Evolutionary conservation across 2,329 filamentous ascomycete genomes (phyloP).

Genomic region (Raffaelea albimanens): DNA sequence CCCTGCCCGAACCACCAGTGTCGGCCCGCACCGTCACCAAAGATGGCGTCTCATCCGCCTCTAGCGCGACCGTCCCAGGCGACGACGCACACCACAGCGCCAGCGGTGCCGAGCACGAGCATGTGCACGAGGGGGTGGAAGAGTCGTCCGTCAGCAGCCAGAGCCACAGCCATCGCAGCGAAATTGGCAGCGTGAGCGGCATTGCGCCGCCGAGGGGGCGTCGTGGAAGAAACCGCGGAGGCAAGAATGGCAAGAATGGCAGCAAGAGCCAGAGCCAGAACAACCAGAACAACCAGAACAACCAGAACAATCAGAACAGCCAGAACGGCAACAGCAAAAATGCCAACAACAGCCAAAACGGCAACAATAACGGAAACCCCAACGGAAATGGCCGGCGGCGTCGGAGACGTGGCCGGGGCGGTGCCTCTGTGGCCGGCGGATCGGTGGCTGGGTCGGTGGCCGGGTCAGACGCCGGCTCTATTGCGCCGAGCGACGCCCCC

Average conservation of each 20-base stretch:
- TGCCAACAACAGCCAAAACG: background rate
- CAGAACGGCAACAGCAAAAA: background rate
- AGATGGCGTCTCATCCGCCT: background rate
- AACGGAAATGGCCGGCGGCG: background rate
- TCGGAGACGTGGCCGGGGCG: background rate
- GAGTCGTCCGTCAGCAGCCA: slow-evolving; percentile 1
- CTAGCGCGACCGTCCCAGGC: background rate
- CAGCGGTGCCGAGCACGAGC: background rate
- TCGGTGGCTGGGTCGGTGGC: background rate
- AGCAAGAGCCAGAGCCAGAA: background rate
- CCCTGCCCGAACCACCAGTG: background rate
- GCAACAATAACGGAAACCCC: background rate
- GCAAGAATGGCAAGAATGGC: background rate
- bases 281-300: background rate
- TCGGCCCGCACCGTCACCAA: background rate
- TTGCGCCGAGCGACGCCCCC: background rate
- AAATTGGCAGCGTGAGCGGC: background rate
- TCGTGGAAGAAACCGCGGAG: background rate
- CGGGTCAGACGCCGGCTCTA: background rate
- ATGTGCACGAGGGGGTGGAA: background rate
- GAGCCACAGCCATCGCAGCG: background rate
- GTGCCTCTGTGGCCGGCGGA: background rate
- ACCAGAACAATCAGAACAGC: background rate
- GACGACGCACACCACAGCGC: background rate
- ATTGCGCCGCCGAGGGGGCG: background rate